Evolutionary conservation across 352 stramenopile species (phyloP).

Genomic region (Aphanomyces euteiches): DNA sequence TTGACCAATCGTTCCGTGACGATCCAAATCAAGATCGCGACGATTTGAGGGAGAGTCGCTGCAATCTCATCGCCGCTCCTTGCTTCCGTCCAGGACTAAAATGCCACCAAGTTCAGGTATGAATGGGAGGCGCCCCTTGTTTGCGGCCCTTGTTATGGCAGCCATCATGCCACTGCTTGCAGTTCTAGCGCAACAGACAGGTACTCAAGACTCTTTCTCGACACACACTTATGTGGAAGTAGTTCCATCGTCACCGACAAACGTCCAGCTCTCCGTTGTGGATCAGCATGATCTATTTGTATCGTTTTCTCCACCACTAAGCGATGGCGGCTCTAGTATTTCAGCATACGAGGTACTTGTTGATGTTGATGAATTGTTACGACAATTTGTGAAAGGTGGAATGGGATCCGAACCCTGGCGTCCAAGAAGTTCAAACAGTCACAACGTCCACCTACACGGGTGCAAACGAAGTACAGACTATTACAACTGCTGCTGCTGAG

Average conservation of each 20-base stretch:
- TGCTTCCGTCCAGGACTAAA: background rate
- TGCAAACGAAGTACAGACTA: conserved; percentile 92
- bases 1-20: too few species aligned
- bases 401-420: conserved; percentile 88
- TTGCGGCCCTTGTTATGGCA: background rate
- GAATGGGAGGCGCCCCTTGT: too few species aligned
- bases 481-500: conserved; percentile 77
- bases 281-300: conserved; percentile 69
- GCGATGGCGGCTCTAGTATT: conserved; percentile 71
- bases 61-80: background rate
- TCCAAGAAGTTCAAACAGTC: conserved; percentile 86
- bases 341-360: conserved; percentile 46
- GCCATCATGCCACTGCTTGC: background rate
- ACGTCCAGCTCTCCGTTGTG: conserved; percentile 60
- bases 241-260: conserved; percentile 52
- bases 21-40: background rate
- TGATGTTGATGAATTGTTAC: background rate
- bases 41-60: background rate
- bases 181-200: conserved; percentile 6
- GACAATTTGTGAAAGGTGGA: conserved; percentile 53
- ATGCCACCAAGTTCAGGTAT: too few species aligned
- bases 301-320: conserved; percentile 62
- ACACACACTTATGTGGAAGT: background rate
- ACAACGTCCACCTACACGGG: conserved; percentile 75
- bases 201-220: background rate